These are phyloP conservation scores for Suillus subluteus DNA, from an alignment of 768 basidiomycete species.

Conservation along the genomic window DNA sequence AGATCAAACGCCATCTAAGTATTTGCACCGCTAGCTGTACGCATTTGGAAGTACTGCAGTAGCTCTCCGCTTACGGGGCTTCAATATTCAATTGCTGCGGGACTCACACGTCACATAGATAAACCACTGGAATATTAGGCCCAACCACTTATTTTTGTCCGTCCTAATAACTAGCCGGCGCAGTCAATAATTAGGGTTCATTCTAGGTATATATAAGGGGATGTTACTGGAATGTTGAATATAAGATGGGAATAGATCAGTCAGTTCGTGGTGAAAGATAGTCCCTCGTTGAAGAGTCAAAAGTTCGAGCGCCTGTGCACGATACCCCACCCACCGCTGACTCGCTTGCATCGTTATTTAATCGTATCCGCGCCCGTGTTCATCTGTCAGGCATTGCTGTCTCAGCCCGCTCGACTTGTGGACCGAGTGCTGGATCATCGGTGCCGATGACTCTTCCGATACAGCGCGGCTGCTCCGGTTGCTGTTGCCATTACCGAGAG, in stretches of 20 bases:
- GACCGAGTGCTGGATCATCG: constrained; percentile 52
- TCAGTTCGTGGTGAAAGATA: constrained; percentile 13
- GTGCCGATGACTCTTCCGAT: constrained; percentile 59
- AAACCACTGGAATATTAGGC: neutral
- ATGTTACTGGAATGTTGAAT: neutral
- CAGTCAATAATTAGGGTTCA: constrained; percentile 8
- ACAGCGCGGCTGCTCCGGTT: constrained; percentile 48
- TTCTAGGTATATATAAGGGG: constrained; percentile 17
- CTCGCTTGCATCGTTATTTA: constrained; percentile 49
- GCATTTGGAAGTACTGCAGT: no score
- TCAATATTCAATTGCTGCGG: no score
- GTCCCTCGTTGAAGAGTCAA: constrained; percentile 3
- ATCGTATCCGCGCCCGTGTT: constrained; percentile 47
- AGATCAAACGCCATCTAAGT: no score
- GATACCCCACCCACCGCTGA: constrained; percentile 17
- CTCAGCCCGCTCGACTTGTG: constrained; percentile 55
- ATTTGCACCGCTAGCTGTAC: no score
- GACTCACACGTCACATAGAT: neutral
- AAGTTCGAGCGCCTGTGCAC: neutral
- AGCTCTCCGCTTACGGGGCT: no score
- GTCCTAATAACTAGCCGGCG: neutral
- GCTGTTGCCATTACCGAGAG: constrained; percentile 50
- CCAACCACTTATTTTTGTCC: neutral
- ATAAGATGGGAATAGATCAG: constrained; percentile 15
- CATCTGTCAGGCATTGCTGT: constrained; percentile 53